phyloP scores from a whole-genome alignment of 78 protist genomes.

The Neovahlkampfia damariscottae region DNA sequence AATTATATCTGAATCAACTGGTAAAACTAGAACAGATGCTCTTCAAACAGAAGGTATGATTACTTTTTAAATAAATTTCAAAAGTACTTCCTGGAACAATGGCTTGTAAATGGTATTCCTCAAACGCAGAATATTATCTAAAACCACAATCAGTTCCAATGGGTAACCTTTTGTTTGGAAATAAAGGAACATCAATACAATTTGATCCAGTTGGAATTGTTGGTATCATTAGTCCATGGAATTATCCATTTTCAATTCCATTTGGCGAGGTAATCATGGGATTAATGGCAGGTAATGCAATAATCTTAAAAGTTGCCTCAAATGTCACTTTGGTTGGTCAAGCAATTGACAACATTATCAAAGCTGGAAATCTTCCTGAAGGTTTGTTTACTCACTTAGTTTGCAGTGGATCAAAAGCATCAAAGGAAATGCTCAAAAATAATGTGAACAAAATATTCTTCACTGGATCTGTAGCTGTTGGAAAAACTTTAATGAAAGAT shows the following conservation, averaged over 20 bases:
- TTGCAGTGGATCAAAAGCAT: not conserved
- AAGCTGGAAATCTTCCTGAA: slow-evolving; percentile 10
- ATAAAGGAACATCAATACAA: slow-evolving; percentile 7
- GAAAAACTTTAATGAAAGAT: slow-evolving; percentile 5
- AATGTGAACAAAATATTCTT: slow-evolving; percentile 11
- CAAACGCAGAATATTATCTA: not conserved
- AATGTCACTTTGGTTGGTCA: slow-evolving; percentile 8
- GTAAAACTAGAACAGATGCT: slow-evolving; percentile 8
- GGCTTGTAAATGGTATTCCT: slow-evolving; percentile 18
- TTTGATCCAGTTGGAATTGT: slow-evolving; percentile 26
- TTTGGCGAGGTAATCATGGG: slow-evolving; percentile 22
- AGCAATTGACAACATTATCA: slow-evolving; percentile 8
- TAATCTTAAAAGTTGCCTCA: not conserved
- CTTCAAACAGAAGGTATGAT: slow-evolving; percentile 19
- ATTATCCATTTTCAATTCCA: slow-evolving; percentile 18
- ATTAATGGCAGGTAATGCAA: slow-evolving; percentile 25
- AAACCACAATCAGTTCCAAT: not conserved
- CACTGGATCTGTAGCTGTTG: slow-evolving; percentile 29
- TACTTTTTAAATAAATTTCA: too few species aligned
- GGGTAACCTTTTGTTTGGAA: slow-evolving; percentile 12
- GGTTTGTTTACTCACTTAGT: slow-evolving; percentile 4
- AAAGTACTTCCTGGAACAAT: slow-evolving; percentile 13
- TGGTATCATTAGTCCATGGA: slow-evolving; percentile 26
- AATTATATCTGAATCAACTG: slow-evolving; percentile 7
- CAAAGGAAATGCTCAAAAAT: slow-evolving; percentile 3